phyloP scores from a whole-genome alignment of 139 green algal species.

The Micractinium conductrix region DNA sequence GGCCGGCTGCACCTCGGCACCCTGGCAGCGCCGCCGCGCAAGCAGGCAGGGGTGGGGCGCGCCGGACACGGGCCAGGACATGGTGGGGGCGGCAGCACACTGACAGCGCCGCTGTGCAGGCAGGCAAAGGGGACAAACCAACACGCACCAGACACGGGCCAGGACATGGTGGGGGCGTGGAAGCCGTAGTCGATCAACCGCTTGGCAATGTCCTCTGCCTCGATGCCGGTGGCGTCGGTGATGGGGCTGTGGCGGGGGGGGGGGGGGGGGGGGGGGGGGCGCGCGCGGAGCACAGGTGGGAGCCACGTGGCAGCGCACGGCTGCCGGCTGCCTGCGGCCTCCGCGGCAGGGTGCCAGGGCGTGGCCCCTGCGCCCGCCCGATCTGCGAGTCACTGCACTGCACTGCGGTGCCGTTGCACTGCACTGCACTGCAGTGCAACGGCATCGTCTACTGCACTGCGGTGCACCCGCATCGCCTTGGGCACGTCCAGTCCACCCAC shows the following conservation, averaged over 20 bases:
- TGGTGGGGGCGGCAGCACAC: constrained; percentile 97
- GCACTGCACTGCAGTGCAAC: no score
- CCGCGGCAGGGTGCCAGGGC: neutral
- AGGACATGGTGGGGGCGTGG: constrained; percentile 99
- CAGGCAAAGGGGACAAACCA: no score
- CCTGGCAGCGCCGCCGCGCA: no score
- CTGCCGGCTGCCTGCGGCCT: neutral
- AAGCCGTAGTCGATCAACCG: constrained; percentile 99
- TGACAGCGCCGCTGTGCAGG: no score
- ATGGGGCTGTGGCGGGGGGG: constrained; percentile 53
- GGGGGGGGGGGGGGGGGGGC: neutral
- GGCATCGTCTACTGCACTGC: neutral
- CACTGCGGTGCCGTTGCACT: no score
- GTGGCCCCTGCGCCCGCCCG: no score
- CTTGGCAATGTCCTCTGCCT: constrained; percentile 98
- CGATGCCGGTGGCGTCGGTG: constrained; percentile 85
- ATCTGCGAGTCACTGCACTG: no score
- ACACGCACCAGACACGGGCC: constrained; percentile 97
- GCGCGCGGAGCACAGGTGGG: no score
- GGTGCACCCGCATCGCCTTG: neutral
- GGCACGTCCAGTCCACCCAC: neutral
- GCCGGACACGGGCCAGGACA: constrained; percentile 99
- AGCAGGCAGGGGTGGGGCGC: no score
- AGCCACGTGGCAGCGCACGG: no score
- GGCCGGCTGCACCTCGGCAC: no score